These are phyloP conservation scores for Podosphaera xanthii DNA, from an alignment of 2,329 filamentous ascomycete genomes.

Conservation along the genomic window DNA sequence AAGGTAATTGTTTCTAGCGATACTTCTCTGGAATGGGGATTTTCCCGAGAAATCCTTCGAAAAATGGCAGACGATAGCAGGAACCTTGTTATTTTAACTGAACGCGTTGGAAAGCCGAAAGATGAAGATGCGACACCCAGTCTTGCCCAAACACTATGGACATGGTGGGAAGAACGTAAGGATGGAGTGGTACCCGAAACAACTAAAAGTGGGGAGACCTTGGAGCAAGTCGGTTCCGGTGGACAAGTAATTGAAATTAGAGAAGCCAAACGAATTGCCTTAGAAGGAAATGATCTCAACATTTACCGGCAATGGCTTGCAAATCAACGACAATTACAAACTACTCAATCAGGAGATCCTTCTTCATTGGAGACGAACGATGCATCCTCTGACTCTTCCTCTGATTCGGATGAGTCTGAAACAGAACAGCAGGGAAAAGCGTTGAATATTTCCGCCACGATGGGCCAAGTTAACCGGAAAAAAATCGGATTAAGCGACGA, in stretches of 20 bases:
- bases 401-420: conserved; percentile 72
- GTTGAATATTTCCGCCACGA: conserved; percentile 64
- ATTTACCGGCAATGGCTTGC: conserved; percentile 85
- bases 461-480: conserved; percentile 64
- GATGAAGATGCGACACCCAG: conserved; percentile 8
- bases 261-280: conserved; percentile 36
- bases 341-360: conserved; percentile 48
- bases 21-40: conserved; percentile 79
- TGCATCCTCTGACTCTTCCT: conserved; percentile 64
- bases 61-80: conserved; percentile 51
- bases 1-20: conserved; percentile 83
- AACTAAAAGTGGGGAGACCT: conserved; percentile 26
- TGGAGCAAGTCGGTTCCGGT: conserved; percentile 44
- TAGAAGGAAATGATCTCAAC: conserved; percentile 54
- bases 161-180: conserved; percentile 48
- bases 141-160: conserved; percentile 56
- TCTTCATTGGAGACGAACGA: conserved; percentile 55
- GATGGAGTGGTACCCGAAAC: conserved; percentile 39
- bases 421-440: conserved; percentile 79
- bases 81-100: conserved; percentile 74
- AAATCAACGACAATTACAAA: conserved; percentile 67
- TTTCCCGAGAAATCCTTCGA: conserved; percentile 60
- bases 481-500: conserved; percentile 74
- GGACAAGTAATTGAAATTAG: conserved; percentile 37
- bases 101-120: conserved; percentile 30